phyloP scores from a whole-genome alignment of 2,329 filamentous ascomycete species.

The Lecanicillium sp. region DNA sequence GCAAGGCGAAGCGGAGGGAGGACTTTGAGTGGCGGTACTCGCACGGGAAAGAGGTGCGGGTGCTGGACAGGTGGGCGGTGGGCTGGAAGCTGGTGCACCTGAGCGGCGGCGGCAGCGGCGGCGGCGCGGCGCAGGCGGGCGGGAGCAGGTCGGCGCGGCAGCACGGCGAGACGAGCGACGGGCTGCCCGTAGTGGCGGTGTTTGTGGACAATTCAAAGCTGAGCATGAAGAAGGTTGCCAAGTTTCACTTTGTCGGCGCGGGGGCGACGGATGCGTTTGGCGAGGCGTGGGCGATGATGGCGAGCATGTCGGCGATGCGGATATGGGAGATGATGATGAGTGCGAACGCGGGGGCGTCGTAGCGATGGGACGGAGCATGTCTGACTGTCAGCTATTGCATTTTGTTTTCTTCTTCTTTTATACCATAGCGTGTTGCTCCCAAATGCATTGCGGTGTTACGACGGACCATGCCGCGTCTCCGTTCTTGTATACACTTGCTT shows the following conservation, averaged over 20 bases:
- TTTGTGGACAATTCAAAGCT: conserved; percentile 21
- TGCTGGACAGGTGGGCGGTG: conserved; percentile 5
- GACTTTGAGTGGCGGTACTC: conserved; percentile 15
- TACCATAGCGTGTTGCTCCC: no score
- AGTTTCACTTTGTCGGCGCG: conserved; percentile 35
- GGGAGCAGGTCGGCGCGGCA: background rate
- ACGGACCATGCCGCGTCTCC: no score
- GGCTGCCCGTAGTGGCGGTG: conserved; percentile 36
- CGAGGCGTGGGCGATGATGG: conserved; percentile 37
- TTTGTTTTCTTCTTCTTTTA: no score
- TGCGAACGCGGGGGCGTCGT: background rate
- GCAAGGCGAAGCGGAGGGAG: background rate
- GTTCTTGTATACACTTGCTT: no score
- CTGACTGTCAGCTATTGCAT: no score
- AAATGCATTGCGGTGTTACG: no score
- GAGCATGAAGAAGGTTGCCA: conserved; percentile 23
- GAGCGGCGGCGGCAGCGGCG: background rate
- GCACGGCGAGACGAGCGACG: conserved; percentile 25
- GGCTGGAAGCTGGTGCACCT: conserved; percentile 33
- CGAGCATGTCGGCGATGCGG: conserved; percentile 22
- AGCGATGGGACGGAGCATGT: no score
- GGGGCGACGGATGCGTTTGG: conserved; percentile 34
- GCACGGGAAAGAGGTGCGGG: conserved; percentile 12
- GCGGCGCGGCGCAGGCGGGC: background rate
- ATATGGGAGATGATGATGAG: conserved; percentile 11